Evolutionary conservation across 257 asterid species (phyloP).

Genomic region (Solanum gandarillasii): DNA sequence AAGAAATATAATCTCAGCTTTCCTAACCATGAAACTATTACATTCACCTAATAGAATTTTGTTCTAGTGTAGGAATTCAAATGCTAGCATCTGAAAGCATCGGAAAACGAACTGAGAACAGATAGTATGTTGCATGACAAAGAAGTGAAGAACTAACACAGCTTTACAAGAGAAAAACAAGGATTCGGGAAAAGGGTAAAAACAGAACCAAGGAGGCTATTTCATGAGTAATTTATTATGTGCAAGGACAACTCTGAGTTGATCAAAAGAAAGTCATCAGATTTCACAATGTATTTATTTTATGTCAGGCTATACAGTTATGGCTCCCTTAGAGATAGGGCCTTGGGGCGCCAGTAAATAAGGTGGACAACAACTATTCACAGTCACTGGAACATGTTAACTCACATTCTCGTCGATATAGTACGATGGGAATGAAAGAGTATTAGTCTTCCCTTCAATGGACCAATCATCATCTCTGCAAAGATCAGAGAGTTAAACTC

Average conservation of each 20-base stretch:
- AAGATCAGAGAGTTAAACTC: constrained; percentile 9
- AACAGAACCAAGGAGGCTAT: background rate
- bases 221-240: background rate
- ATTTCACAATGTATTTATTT: background rate
- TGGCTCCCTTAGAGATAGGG: background rate
- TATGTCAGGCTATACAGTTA: background rate
- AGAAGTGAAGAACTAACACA: background rate
- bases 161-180: background rate
- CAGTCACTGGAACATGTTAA: background rate
- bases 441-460: constrained; percentile 70
- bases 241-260: background rate
- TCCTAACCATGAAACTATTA: background rate
- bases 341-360: background rate
- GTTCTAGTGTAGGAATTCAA: background rate
- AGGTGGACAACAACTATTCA: background rate
- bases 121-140: background rate
- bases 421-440: constrained; percentile 89
- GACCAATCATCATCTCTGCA: constrained; percentile 95
- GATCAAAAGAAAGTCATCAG: background rate
- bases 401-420: constrained; percentile 98
- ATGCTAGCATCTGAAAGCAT: background rate
- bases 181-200: background rate
- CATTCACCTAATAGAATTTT: background rate
- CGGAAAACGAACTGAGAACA: background rate
- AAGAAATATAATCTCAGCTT: background rate